Base-by-base conservation (phyloP, 768 basidiomycete species). In the Lentinula aciculospora region DNA sequence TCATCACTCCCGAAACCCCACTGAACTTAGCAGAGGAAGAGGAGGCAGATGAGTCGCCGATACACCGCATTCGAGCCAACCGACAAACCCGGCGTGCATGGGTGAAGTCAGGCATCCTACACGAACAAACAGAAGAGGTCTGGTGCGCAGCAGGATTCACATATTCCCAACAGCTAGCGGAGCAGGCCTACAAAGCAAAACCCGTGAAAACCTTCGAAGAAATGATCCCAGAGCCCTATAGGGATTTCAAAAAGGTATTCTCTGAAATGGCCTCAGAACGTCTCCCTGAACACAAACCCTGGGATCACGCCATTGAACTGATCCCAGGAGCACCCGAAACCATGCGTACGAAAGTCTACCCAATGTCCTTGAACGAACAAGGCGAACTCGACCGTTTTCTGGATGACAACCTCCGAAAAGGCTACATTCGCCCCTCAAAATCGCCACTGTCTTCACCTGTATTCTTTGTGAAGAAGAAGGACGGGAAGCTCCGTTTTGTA, bases 221-320 rank as follows among this genome's bases (percentile, higher is more conserved):
- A n/a, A 57, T 44, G 31, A 44, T 44, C 13, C n/a, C 42, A 5
- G 25, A 47, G 1, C 17, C 40, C 3, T 54, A 63, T 29, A 66
- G 63, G 50, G 53, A 64, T 28, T 67, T 61, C 25, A 55, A 63
- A 6, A 58, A 65, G 23, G 65, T 71, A 7, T 72, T 74, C 56
- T 63, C 62, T 1, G 55, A 66, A 5, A 29, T 34, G 2, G 58
- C 65, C 4, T 67, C 67, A 7, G 62, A 70, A 23, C 61, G 46
- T 2, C 64, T 74, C 0, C 68, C 71, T 0, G 65, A 61, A 4
- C 58, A 58, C 19, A 63, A 64, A 2, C 61, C 65, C 0, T 72
- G 67, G 57, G 71, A 75, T 45, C 58, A 63, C 4, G 54, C 56
- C n/a, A 74, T 73, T 51, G 58, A 72, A 9, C 50, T 72, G 2